These are phyloP conservation scores for Solanum phureja DNA, from an alignment of 257 asterid genomes.

Conservation along the genomic window DNA sequence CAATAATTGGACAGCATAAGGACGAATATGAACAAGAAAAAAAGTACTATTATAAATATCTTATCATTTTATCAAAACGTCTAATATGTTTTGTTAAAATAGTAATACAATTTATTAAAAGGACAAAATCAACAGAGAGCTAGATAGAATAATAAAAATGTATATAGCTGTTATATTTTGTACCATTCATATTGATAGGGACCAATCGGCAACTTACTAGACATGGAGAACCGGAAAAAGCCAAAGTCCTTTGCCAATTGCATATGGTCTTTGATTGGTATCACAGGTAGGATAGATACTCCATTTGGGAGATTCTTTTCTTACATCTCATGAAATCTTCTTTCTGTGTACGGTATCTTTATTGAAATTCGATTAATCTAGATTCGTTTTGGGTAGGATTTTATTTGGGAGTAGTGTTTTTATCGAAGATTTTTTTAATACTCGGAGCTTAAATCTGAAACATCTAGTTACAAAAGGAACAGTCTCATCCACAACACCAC, in stretches of 20 bases:
- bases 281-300: background rate
- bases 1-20: background rate
- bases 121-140: background rate
- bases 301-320: background rate
- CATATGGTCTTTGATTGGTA: background rate
- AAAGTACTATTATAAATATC: background rate
- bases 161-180: background rate
- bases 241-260: background rate
- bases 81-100: background rate
- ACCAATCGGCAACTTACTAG: background rate
- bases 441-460: no score
- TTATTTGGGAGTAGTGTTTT: no score
- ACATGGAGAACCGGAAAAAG: background rate
- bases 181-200: background rate
- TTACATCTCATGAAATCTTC: background rate
- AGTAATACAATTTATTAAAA: background rate
- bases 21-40: background rate
- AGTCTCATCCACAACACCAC: background rate
- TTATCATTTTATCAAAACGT: background rate
- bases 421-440: no score
- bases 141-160: background rate
- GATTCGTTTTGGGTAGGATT: fast-evolving
- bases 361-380: no score
- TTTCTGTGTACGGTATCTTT: fast-evolving
- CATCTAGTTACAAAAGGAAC: no score